Evolutionary conservation across 2,329 filamentous ascomycete species (phyloP).

Genomic region (Aspergillus bombycis): DNA sequence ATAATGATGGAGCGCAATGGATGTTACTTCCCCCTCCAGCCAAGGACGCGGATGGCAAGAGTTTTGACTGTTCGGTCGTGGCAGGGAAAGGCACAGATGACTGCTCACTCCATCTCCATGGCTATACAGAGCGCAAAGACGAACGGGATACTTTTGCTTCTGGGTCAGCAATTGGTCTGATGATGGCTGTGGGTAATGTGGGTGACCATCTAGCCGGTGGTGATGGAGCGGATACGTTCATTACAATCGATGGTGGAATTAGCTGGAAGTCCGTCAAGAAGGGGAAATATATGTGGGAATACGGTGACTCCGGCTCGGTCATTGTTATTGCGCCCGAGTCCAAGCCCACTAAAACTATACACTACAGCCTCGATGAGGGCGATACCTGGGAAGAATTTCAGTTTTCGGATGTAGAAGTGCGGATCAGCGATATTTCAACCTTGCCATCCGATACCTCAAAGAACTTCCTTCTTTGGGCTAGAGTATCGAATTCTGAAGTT

Average conservation of each 20-base stretch:
- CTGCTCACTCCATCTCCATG: slow-evolving; percentile 90
- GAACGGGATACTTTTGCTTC: slow-evolving; percentile 86
- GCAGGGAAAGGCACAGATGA: slow-evolving; percentile 59
- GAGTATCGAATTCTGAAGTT: slow-evolving; percentile 49
- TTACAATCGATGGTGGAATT: slow-evolving; percentile 88
- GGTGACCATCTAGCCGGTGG: slow-evolving; percentile 69
- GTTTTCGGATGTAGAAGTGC: slow-evolving; percentile 72
- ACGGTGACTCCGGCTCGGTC: slow-evolving; percentile 91
- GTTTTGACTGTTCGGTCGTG: slow-evolving; percentile 67
- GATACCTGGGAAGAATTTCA: slow-evolving; percentile 74
- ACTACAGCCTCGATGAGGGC: slow-evolving; percentile 82
- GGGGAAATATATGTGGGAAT: slow-evolving; percentile 90
- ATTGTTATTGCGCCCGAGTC: slow-evolving; percentile 81
- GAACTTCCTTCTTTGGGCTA: slow-evolving; percentile 90
- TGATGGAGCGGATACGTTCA: slow-evolving; percentile 82
- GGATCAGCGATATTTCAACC: slow-evolving; percentile 80
- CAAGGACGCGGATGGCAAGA: slow-evolving; percentile 71
- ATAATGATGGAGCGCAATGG: slow-evolving; percentile 95
- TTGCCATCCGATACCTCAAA: slow-evolving; percentile 85
- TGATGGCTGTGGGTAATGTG: slow-evolving; percentile 92
- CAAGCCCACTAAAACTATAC: slow-evolving; percentile 67
- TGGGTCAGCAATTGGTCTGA: slow-evolving; percentile 81
- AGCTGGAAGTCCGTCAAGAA: slow-evolving; percentile 85
- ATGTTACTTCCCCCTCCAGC: slow-evolving; percentile 71
- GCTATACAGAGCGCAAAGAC: slow-evolving; percentile 88